A percentile compares a stretch with the other conserved stretches of the same genome.
Evolutionary conservation across 2,329 filamentous ascomycete genomes (phyloP).

Genomic region (Fusarium goolgardi): DNA sequence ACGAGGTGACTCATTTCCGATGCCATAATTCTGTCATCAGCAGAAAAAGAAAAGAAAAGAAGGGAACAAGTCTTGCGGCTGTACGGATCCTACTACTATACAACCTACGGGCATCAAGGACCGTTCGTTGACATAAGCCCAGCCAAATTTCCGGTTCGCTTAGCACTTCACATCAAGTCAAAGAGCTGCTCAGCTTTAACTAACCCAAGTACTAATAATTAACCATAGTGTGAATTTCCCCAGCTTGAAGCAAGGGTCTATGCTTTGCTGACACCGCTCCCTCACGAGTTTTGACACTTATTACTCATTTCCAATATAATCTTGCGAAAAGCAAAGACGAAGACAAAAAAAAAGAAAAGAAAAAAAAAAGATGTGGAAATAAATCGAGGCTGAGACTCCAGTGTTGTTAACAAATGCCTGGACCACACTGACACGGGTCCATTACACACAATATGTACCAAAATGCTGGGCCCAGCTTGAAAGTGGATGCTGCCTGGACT

Average conservation of each 20-base stretch:
- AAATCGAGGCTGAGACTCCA: slow-evolving; percentile 30
- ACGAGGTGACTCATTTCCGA: slow-evolving; percentile 32
- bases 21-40: slow-evolving; percentile 27
- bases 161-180: slow-evolving; percentile 5
- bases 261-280: slow-evolving; percentile 31
- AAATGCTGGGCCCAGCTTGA: not conserved
- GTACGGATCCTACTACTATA: slow-evolving; percentile 7
- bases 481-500: slow-evolving; percentile 17
- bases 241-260: not conserved
- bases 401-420: slow-evolving; percentile 1
- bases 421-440: slow-evolving; percentile 1
- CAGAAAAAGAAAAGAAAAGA: slow-evolving; percentile 4
- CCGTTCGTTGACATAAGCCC: slow-evolving; percentile 19
- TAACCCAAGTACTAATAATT: not conserved
- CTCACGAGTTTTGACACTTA: not conserved
- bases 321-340: not conserved
- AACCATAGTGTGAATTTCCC: slow-evolving; percentile 13
- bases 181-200: not conserved
- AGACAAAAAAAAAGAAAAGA: not conserved
- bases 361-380: slow-evolving; percentile 2
- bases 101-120: slow-evolving; percentile 9
- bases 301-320: not conserved
- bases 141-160: slow-evolving; percentile 13
- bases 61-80: not conserved
- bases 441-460: slow-evolving; percentile 1